These are phyloP conservation scores for Xenosphaeropsis pyriputrescens DNA, from an alignment of 2,329 filamentous ascomycete genomes.

Conservation along the genomic window DNA sequence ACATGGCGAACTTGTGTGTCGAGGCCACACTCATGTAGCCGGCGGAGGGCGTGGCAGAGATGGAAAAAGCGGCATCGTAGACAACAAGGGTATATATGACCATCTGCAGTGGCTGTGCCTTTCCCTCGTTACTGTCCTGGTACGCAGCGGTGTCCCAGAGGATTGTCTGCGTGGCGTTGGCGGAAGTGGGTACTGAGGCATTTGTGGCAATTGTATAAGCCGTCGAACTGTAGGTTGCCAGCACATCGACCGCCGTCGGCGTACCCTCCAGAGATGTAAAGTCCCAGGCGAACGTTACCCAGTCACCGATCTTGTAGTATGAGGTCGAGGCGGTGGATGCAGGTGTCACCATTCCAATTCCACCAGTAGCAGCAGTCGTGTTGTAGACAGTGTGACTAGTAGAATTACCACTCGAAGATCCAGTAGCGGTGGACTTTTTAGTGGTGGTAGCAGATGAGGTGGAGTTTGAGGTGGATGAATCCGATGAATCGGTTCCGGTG, in stretches of 20 bases:
- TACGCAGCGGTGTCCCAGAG: conserved; percentile 39
- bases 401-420: too few relatives aligned
- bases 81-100: conserved; percentile 47
- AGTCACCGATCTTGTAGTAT: conserved; percentile 44
- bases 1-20: conserved; percentile 42
- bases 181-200: conserved; percentile 39
- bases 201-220: conserved; percentile 47
- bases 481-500: background rate
- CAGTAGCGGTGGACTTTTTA: too few relatives aligned
- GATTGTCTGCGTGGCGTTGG: conserved; percentile 23
- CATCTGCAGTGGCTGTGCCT: conserved; percentile 29
- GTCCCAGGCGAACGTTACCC: conserved; percentile 48
- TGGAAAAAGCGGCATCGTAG: conserved; percentile 37
- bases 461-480: background rate
- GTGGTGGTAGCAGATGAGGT: background rate
- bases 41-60: conserved; percentile 33
- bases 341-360: conserved; percentile 37
- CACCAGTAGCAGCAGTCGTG: conserved; percentile 23
- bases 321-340: conserved; percentile 26
- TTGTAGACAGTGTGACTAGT: too few relatives aligned
- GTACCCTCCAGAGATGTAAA: conserved; percentile 44
- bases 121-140: conserved; percentile 24
- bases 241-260: conserved; percentile 44
- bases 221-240: conserved; percentile 38
- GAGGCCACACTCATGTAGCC: conserved; percentile 38